Evolutionary conservation across 2,329 filamentous ascomycete genomes (phyloP), one percentile per base, ranked within the genome.

Genomic region (Pseudogymnoascus pannorum): DNA sequence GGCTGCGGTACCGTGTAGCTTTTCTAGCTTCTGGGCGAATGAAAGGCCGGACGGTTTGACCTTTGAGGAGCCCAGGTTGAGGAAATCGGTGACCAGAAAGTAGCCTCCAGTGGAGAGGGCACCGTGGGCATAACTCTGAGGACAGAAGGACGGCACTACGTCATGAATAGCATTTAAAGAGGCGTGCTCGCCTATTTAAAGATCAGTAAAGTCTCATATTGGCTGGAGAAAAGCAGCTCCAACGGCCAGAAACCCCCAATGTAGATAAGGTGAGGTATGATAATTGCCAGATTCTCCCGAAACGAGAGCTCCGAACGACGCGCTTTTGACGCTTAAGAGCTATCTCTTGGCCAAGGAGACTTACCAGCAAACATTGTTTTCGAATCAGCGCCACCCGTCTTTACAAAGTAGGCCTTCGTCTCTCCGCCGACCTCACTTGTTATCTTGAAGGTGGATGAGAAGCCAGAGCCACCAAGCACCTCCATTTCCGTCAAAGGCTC

Each of bases 111-210:
- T 73, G 9, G 78, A 73, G 8, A 87, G 75, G 0, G 73, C 66
- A 1, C 92, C 92, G 71, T 90, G 85, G 33, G 88, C 90, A 71
- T 91, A 81, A 0, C 89, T 87, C 54, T 80, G 79, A 0, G 92
- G 92, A 70, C 89, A 93, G 60, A 97, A 82, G 31, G 81, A 81
- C 1, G 91, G 88, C 0, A 94, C 87, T 12, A 79, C 78, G 51
- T 78, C 70, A 71, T 91, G 82, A 66, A 97, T 89, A 60, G 91
- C 89, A 70, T 92, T 92, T 60, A 97, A 83, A 2, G 91, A 95
- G 58, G 84, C 83, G 71, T 91, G 87, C 74, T 97, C 93, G 63
- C 92, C 90, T 84, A 69, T 67, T 65, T 18, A 74, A 72, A 72
- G 75, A 76, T 57, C 75, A 71, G 59, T 68, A 65, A 8, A 77